Evolutionary conservation across 2,329 filamentous ascomycete genomes (phyloP).

Genomic region (Colletotrichum sp.): DNA sequence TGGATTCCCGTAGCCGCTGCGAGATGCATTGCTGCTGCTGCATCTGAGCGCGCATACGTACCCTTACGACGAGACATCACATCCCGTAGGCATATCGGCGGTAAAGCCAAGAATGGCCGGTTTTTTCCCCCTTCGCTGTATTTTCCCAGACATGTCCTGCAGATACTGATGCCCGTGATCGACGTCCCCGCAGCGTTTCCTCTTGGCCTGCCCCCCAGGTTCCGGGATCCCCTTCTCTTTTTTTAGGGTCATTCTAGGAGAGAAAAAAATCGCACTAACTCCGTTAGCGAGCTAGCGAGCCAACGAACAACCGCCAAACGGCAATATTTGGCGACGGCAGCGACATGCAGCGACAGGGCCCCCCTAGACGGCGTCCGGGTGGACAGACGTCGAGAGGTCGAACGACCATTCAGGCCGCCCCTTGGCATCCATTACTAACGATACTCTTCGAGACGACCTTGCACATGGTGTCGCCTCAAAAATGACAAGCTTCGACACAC

Average conservation of each 20-base stretch:
- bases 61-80: neutral
- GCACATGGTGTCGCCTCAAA: neutral
- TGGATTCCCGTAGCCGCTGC: neutral
- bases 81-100: neutral
- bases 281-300: neutral
- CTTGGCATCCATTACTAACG: neutral
- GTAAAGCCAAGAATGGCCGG: neutral
- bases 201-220: neutral
- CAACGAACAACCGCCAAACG: neutral
- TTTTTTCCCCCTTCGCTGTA: neutral
- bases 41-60: neutral
- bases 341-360: neutral
- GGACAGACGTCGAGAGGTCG: neutral
- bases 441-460: neutral
- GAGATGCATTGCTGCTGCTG: neutral
- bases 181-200: slow-evolving; percentile 4
- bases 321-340: neutral
- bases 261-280: neutral
- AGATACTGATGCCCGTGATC: slow-evolving; percentile 12
- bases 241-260: neutral
- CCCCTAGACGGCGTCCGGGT: neutral
- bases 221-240: neutral
- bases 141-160: neutral
- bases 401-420: neutral
- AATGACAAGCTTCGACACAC: neutral